Conservation (phyloP, 2,329 filamentous ascomycete genomes). For the Fusarium sororula region DNA sequence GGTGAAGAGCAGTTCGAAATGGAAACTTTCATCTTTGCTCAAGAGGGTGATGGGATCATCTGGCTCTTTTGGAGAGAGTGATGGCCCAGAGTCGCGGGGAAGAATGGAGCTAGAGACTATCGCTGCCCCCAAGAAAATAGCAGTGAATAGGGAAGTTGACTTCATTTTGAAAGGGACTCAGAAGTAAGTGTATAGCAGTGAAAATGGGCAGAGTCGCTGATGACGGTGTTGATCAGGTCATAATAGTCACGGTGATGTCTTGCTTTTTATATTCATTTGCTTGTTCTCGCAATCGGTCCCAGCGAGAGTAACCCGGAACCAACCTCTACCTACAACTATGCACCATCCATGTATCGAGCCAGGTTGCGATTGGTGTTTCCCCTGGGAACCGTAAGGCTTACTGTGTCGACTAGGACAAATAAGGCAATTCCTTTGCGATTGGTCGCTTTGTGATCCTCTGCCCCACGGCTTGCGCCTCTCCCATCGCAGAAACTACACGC, state of each 20-base stretch:
- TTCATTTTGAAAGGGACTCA: not conserved
- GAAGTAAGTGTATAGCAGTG: not conserved
- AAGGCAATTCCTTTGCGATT: not conserved
- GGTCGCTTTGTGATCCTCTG: not conserved
- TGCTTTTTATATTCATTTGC: not conserved
- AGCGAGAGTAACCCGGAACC: fast-evolving
- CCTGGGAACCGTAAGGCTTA: not conserved
- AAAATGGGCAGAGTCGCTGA: fast-evolving
- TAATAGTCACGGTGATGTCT: not conserved
- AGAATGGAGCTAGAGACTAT: not conserved
- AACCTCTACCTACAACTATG: not conserved
- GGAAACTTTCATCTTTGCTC: not conserved
- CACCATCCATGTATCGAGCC: not conserved
- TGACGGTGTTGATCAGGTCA: fast-evolving
- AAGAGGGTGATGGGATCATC: not conserved
- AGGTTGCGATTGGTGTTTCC: not conserved
- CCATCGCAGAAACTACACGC: not conserved
- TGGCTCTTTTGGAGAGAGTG: fast-evolving
- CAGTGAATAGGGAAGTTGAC: not conserved
- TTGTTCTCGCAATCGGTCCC: not conserved
- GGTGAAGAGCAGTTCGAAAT: not conserved
- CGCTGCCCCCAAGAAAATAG: not conserved
- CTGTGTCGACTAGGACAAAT: not conserved
- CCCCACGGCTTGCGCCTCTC: not conserved
- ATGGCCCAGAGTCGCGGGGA: fast-evolving